Evolutionary conservation across 2,329 filamentous ascomycete species (phyloP).

Genomic region (Onygenales sp.): DNA sequence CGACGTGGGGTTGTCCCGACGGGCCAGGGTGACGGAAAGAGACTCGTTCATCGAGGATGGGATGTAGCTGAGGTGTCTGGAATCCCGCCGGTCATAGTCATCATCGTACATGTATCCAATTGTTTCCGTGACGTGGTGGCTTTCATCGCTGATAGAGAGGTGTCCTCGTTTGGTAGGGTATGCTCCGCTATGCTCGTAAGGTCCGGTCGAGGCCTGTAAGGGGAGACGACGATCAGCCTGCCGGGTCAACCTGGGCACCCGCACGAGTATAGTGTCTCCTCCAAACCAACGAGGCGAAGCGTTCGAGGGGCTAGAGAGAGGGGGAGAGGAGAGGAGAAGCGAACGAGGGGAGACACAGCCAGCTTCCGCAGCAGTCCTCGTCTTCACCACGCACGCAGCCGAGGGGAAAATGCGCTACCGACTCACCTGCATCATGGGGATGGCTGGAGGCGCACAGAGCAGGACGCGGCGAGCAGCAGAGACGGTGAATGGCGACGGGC

Average conservation of each 20-base stretch:
- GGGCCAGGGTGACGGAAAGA: slow-evolving; percentile 23
- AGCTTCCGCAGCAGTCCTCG: slow-evolving; percentile 32
- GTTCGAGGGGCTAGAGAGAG: background rate
- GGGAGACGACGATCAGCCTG: background rate
- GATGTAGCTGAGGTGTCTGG: slow-evolving; percentile 68
- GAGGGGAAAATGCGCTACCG: slow-evolving; percentile 42
- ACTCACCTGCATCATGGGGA: slow-evolving; percentile 19
- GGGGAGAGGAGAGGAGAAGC: background rate
- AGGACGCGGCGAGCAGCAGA: slow-evolving; percentile 21
- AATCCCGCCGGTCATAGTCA: slow-evolving; percentile 48
- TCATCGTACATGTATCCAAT: slow-evolving; percentile 87
- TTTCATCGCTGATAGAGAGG: slow-evolving; percentile 72
- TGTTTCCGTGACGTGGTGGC: slow-evolving; percentile 87
- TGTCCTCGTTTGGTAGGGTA: slow-evolving; percentile 48
- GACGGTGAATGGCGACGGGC: slow-evolving; percentile 28
- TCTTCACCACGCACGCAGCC: slow-evolving; percentile 57
- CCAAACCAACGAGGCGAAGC: background rate
- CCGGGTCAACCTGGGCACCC: background rate
- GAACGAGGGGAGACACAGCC: background rate
- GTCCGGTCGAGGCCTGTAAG: slow-evolving; percentile 31
- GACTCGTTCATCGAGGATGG: slow-evolving; percentile 38
- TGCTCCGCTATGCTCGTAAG: slow-evolving; percentile 32
- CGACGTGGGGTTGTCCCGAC: background rate
- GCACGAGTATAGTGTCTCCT: background rate
- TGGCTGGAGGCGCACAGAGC: slow-evolving; percentile 12